Conservation (phyloP, 495 filamentous ascomycete genomes). For the Chlorociboria aeruginascens region DNA sequence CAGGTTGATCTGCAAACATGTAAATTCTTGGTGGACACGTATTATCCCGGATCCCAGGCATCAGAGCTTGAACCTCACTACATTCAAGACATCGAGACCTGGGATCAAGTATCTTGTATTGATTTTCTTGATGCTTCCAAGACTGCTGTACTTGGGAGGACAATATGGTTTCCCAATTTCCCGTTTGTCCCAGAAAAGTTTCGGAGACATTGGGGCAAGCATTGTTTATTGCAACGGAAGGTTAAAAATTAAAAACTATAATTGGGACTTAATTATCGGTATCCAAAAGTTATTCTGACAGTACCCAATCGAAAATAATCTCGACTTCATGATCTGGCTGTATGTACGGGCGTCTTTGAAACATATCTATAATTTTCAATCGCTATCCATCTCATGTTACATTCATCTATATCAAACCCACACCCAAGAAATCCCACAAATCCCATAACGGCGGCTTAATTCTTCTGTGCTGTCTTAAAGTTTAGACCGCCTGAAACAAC, state of each 20-base stretch:
- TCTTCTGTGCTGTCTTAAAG: too few species aligned
- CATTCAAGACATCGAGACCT: conserved; percentile 50
- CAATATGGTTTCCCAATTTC: conserved; percentile 72
- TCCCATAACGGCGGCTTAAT: too few species aligned
- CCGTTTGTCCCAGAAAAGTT: conserved; percentile 55
- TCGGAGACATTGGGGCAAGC: conserved; percentile 65
- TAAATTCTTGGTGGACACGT: conserved; percentile 78
- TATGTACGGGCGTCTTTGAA: too few species aligned
- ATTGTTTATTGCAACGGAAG: conserved; percentile 62
- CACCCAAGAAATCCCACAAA: too few species aligned
- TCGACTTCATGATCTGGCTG: too few species aligned
- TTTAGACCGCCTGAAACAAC: too few species aligned
- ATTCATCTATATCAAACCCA: too few species aligned
- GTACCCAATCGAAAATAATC: too few species aligned
- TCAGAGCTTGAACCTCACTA: conserved; percentile 62
- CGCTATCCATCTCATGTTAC: too few species aligned
- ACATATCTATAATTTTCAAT: too few species aligned
- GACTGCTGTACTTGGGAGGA: conserved; percentile 62
- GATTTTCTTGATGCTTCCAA: conserved; percentile 68
- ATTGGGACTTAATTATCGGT: too few species aligned
- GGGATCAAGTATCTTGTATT: conserved; percentile 63
- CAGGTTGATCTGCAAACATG: conserved; percentile 62
- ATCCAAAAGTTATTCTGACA: too few species aligned
- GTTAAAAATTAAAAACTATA: conserved; percentile 8
- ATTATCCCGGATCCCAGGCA: conserved; percentile 48